A percentile compares a stretch with the other conserved stretches of the same genome.
Conservation (phyloP, 192 early-diverging fungal genomes). For the Podila epigama region DNA sequence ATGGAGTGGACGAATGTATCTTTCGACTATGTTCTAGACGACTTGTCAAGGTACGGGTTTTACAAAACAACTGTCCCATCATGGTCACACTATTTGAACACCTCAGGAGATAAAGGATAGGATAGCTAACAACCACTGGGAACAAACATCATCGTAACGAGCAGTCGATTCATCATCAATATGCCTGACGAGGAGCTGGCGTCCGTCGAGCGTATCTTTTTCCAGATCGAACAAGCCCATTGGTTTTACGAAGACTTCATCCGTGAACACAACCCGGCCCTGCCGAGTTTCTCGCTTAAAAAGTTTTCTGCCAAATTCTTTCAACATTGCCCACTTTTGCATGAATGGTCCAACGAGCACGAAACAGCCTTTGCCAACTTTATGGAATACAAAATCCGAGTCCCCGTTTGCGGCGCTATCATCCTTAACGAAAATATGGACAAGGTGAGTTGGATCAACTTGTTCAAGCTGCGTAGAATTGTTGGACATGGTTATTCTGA, state of each 20-base stretch:
- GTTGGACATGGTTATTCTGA: background rate
- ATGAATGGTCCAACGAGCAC: constrained; percentile 87
- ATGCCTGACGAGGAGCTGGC: constrained; percentile 94
- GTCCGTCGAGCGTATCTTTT: constrained; percentile 95
- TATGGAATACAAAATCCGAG: constrained; percentile 94
- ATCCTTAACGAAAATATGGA: constrained; percentile 84
- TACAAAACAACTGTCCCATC: background rate
- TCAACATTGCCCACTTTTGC: constrained; percentile 88
- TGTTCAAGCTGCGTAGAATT: background rate
- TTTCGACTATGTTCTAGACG: constrained; percentile 88
- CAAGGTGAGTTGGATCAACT: constrained; percentile 55
- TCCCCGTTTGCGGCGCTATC: constrained; percentile 98
- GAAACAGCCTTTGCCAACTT: constrained; percentile 92
- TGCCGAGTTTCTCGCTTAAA: constrained; percentile 88
- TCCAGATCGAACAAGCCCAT: constrained; percentile 98
- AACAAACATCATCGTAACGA: background rate
- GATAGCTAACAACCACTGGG: background rate
- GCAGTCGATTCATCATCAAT: constrained; percentile 97
- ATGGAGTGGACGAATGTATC: constrained; percentile 69
- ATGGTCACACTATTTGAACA: background rate
- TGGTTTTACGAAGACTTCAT: constrained; percentile 99
- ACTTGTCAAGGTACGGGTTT: constrained; percentile 76
- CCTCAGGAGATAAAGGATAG: background rate
- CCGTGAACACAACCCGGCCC: constrained; percentile 79
- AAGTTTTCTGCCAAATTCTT: constrained; percentile 86